A percentile compares a stretch with the other conserved stretches of the same genome.
Conservation (phyloP, 306 rosid species). For the Cyamopsis tetragonoloba region DNA sequence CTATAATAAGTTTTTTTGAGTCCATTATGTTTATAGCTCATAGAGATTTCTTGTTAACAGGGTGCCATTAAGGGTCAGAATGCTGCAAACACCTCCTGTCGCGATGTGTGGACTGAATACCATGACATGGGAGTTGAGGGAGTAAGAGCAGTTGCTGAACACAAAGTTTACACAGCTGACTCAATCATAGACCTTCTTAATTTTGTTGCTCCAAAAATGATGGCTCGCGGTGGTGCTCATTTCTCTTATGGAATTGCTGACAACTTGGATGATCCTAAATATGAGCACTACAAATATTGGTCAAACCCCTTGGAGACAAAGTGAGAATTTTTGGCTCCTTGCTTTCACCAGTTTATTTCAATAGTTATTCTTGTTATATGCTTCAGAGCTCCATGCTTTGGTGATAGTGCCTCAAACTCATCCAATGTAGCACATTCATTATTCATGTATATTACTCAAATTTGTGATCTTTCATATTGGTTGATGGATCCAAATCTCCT, state of each 20-base stretch:
- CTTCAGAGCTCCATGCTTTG: constrained; percentile 12
- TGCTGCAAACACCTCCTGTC: constrained; percentile 59
- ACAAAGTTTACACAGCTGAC: constrained; percentile 63
- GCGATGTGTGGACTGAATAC: constrained; percentile 81
- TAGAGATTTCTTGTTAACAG: constrained; percentile 31
- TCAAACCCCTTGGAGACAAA: constrained; percentile 86
- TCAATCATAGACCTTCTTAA: constrained; percentile 57
- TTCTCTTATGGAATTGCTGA: constrained; percentile 82
- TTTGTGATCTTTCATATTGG: not conserved
- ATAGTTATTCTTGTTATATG: not conserved
- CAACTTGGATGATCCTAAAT: constrained; percentile 68
- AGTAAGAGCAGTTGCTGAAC: constrained; percentile 66
- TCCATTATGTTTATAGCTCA: not conserved
- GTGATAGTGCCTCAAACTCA: not conserved
- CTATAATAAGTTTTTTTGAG: not conserved
- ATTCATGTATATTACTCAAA: not conserved
- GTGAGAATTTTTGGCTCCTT: constrained; percentile 37
- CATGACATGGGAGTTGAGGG: constrained; percentile 86
- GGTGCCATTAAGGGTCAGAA: constrained; percentile 64
- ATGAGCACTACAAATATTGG: constrained; percentile 74
- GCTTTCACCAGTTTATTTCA: constrained; percentile 19
- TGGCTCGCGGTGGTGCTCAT: constrained; percentile 78
- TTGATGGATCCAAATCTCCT: not conserved
- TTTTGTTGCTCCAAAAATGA: constrained; percentile 82
- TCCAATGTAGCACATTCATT: not conserved